These are phyloP conservation scores for Suhomyces faveliae DNA, from an alignment of 805 yeast genomes.

Conservation along the genomic window DNA sequence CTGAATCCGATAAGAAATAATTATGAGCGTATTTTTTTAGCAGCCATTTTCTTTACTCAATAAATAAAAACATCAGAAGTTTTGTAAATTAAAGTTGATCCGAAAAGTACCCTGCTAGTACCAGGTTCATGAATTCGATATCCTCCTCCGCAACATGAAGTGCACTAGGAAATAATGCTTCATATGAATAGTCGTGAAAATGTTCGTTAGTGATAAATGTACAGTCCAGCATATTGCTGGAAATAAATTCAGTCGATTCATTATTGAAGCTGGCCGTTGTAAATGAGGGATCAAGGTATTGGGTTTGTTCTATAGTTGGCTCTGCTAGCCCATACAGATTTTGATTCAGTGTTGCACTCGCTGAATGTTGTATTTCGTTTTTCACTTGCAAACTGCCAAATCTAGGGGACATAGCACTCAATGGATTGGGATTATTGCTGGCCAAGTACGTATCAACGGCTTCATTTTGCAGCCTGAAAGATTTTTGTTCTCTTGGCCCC, in stretches of 20 bases:
- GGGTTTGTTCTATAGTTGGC: not conserved
- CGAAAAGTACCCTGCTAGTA: not conserved
- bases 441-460: not conserved
- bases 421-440: not conserved
- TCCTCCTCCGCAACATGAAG: conserved; percentile 1
- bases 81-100: not conserved
- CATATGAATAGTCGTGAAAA: not conserved
- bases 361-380: not conserved
- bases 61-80: not conserved
- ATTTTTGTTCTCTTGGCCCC: not conserved
- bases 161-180: not conserved
- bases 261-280: not conserved
- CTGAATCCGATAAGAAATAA: conserved; percentile 11
- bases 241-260: not conserved
- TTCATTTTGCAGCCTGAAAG: not conserved
- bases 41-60: not conserved
- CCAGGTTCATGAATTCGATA: conserved; percentile 1
- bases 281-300: not conserved
- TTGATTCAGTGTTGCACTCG: not conserved
- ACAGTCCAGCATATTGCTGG: not conserved
- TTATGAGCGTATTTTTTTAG: not conserved
- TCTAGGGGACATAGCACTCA: not conserved
- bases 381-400: not conserved
- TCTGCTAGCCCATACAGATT: not conserved
- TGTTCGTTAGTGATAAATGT: not conserved